Evolutionary conservation across 2,329 filamentous ascomycete species (phyloP).

Genomic region (Paraphaeosphaeria minitans): DNA sequence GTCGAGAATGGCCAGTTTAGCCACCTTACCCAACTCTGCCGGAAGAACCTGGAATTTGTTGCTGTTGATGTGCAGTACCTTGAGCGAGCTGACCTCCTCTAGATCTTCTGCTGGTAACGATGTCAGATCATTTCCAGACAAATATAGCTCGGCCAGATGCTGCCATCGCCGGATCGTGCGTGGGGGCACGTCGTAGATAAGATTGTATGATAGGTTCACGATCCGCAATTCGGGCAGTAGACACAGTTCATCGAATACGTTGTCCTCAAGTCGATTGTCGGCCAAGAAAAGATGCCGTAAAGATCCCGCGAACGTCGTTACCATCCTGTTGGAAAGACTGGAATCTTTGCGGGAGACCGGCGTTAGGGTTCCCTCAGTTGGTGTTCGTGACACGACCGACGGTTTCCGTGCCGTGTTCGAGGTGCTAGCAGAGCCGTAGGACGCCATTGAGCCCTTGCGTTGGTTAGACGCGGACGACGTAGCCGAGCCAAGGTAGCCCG

Average conservation of each 20-base stretch:
- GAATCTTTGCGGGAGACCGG: conserved; percentile 82
- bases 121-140: conserved; percentile 93
- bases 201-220: conserved; percentile 93
- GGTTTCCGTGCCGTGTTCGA: conserved; percentile 65
- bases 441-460: conserved; percentile 84
- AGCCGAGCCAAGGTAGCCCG: conserved; percentile 74
- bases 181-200: conserved; percentile 88
- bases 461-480: conserved; percentile 68
- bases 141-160: conserved; percentile 85
- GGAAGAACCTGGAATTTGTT: conserved; percentile 98
- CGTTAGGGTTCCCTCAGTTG: conserved; percentile 63
- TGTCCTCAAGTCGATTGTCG: conserved; percentile 92
- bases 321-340: conserved; percentile 76
- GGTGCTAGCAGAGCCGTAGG: conserved; percentile 61
- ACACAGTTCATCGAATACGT: conserved; percentile 90
- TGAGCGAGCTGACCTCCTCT: conserved; percentile 84
- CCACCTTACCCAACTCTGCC: conserved; percentile 91
- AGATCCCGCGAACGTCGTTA: conserved; percentile 86
- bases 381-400: conserved; percentile 75
- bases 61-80: conserved; percentile 91
- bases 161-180: conserved; percentile 88
- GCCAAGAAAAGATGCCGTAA: conserved; percentile 84
- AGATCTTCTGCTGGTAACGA: conserved; percentile 91
- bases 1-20: conserved; percentile 88
- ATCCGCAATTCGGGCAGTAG: conserved; percentile 82